Evolutionary conservation across 2,329 filamentous ascomycete genomes (phyloP), one percentile per base, ranked within the genome.

Genomic region (Bipolaris cookei): DNA sequence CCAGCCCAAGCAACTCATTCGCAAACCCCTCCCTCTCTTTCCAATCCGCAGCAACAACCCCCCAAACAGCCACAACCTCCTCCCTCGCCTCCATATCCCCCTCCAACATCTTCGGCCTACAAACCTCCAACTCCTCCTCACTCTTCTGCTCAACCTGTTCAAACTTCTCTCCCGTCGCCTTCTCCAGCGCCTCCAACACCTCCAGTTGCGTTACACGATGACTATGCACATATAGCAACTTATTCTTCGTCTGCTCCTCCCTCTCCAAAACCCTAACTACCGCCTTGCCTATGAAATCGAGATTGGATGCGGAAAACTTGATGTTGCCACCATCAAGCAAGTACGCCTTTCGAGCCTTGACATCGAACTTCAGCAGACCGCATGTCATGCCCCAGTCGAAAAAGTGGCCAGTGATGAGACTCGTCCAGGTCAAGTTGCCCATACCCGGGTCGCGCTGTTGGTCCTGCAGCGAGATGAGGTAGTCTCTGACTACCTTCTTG

Each of bases 181-280:
- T 80, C 70, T 89, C 84, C 13, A 86, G 71, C 1, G 81, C 72
- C n/a, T 71, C 72, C 3, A 89, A 69, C 1, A 90, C 73, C 65
- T 89, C 80, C 13, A 85, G 84, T 71, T 89, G 86, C 4, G 83
- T 84, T 0, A 83, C 80, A 23, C 81, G 81, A 61, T 86, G 83
- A 4, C 83, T 86, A 11, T 86, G 82, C 13, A 89, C 77, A 45
- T 82, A 81, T 7, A 90, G 68, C 62, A 87, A 83, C 61, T 81
- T 80, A 66, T 89, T 89, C 13, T 75, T 78, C 0, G 85, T 88
- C 61, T 81, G 77, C 14, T 69, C 50, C 1, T 65, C 61, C 45
- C 60, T 66, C 10, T 80, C 77, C 23, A 89, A 64, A 13, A 87
- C 76, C 8, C 77, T 77, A 1, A 80, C 79, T 0, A 88, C 81